Conservation (phyloP, 768 basidiomycete species). For the Termitomyces sp. region DNA sequence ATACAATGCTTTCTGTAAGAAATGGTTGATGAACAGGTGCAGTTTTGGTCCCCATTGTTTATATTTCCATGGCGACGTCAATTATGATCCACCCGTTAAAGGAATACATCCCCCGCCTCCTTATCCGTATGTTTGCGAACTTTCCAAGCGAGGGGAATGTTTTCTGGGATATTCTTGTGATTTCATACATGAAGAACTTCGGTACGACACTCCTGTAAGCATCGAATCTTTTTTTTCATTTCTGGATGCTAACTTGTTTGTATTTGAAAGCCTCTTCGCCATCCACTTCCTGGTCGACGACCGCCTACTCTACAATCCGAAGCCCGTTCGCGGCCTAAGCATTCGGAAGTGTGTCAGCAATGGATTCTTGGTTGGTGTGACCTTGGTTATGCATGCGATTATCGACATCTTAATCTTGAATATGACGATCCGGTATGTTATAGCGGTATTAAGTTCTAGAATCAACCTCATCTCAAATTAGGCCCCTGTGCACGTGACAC, state of each 20-base stretch:
- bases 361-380: slow-evolving; percentile 26
- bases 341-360: slow-evolving; percentile 18
- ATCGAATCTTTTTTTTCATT: not conserved
- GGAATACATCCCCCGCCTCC: slow-evolving; percentile 14
- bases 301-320: not conserved
- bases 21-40: slow-evolving; percentile 12
- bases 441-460: no score
- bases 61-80: slow-evolving; percentile 12
- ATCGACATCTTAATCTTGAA: slow-evolving; percentile 20
- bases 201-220: slow-evolving; percentile 10
- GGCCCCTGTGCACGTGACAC: not conserved
- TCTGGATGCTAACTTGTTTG: not conserved
- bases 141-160: slow-evolving; percentile 3
- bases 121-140: slow-evolving; percentile 1
- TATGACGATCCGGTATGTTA: slow-evolving; percentile 15
- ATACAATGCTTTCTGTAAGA: slow-evolving; percentile 5
- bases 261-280: not conserved
- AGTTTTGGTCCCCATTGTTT: slow-evolving; percentile 6
- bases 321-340: slow-evolving; percentile 14
- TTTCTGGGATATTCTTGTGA: slow-evolving; percentile 7
- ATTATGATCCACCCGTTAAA: slow-evolving; percentile 11
- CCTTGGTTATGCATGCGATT: slow-evolving; percentile 17
- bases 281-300: not conserved
- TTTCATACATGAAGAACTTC: slow-evolving; percentile 9
- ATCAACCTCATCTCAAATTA: not conserved